Evolutionary conservation across 257 asterid species (phyloP), one percentile per base, ranked within the genome.

Genomic region (Primulina huaijiensis): DNA sequence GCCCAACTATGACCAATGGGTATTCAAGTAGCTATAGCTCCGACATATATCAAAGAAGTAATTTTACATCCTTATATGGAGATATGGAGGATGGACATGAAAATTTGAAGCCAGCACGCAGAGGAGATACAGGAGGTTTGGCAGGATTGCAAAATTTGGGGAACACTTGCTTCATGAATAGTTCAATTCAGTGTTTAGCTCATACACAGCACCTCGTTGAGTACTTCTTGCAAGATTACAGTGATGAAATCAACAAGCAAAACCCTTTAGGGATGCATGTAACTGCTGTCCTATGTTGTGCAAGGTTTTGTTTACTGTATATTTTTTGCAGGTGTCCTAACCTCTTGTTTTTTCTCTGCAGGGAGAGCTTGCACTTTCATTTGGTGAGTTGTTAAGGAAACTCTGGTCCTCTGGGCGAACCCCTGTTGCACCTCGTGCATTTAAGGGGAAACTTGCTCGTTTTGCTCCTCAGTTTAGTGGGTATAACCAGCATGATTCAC

Each of bases 381-480:
- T 94, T 86, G 99, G 97, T 68, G 97, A 91, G 43, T 74, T 94
- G 55, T 73, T 91, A 84, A 88, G 97, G 86, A 89, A 94, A 74
- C 88, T 94, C 59, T 94, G 99, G 99, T 85, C 96, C 64, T 85
- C 97, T 30, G 97, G 97, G n/a, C 85, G 85, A 73, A 69, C 89
- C 43, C 79, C 97, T 21, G 86, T 94, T 75, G 92, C 97, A 19
- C 97, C 99, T 59, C 97, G 96, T 69, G 87, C 76, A 61, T 94
- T 94, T 78, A 94, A 94, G 84, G 90, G 90, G 60, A 89, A 85
- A 80, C 97, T 94, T 81, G 85, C 91, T 60, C 94, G 96, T 61
- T 94, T 94, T 80, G 99, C 99, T 74, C 99, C 99, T n/a, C 97
- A 89, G 76, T 94, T 94, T 80, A 89, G 96, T 70, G 99, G 99